Evolutionary conservation across 345 rosid genomes (phyloP).

Genomic region (Arabis alpina): DNA sequence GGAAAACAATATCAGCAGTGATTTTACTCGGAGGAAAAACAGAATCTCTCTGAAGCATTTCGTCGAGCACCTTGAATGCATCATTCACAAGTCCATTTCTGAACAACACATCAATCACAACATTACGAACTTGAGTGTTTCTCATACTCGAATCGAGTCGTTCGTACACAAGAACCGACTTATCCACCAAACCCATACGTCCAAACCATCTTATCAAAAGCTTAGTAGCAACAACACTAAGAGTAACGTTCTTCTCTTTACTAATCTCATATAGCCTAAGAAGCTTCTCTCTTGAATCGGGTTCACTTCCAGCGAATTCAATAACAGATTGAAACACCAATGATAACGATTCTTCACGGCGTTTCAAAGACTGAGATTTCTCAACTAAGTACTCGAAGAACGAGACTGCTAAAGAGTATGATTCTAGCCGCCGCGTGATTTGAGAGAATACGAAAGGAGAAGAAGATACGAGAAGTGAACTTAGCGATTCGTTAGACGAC

Average conservation of each 20-base stretch:
- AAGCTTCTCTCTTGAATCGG: conserved; percentile 43
- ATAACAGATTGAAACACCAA: conserved; percentile 58
- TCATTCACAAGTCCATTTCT: conserved; percentile 47
- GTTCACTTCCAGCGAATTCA: conserved; percentile 58
- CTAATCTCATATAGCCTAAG: conserved; percentile 52
- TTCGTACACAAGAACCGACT: conserved; percentile 51
- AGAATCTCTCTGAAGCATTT: conserved; percentile 63
- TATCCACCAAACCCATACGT: conserved; percentile 51
- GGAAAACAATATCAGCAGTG: conserved; percentile 56
- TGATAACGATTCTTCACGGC: conserved; percentile 46
- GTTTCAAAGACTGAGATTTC: conserved; percentile 41
- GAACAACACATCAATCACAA: conserved; percentile 42
- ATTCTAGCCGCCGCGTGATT: conserved; percentile 61
- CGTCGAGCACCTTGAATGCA: conserved; percentile 83
- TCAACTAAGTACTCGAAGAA: conserved; percentile 57
- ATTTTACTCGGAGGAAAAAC: conserved; percentile 49
- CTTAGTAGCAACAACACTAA: conserved; percentile 49
- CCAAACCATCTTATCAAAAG: conserved; percentile 59
- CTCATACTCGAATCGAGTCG: conserved; percentile 45
- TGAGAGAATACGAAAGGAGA: conserved; percentile 48
- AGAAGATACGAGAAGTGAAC: conserved; percentile 50
- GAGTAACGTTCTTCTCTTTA: conserved; percentile 55
- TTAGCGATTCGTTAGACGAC: conserved; percentile 50
- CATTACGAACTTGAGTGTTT: conserved; percentile 55
- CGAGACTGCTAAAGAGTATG: conserved; percentile 56